Base-by-base conservation (phyloP, 2,329 filamentous ascomycete species). In the Sporothrix curviconia region DNA sequence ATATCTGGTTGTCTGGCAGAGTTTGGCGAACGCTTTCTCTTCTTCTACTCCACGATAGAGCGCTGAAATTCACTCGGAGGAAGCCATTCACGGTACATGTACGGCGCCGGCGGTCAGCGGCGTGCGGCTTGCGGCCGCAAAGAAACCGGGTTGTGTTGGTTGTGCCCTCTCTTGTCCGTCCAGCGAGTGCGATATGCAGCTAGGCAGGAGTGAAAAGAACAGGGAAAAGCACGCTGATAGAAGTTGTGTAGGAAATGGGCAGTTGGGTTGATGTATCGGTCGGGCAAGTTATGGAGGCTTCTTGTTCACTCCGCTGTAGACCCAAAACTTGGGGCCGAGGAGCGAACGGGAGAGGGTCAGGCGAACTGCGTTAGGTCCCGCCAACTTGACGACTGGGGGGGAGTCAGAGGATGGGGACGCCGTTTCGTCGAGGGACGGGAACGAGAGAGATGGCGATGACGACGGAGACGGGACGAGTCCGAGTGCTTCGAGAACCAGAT, bases 221-320 rank as follows among this genome's bases (percentile, higher is more conserved):
- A 39, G 42, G 42, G 53, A 24, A 37, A 37, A 42, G 30, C 50
- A 49, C 40, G 40, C 19, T 42, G 36, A 17, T 37, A n/a, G 49
- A 34, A 42, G 40, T 30, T 15, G 36, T 43, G 42, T 34, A 40
- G 36, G 25, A 28, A n/a, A n/a, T 28, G 30, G 25, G 39, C 55
- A 55, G 40, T 57, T 15, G 22, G 28, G 28, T 32, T 22, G 50
- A 22, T 47, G 9, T 30, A 30, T 15, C 43, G 56, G 43, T 30
- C 54, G 54, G 37, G 14, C 79, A 74, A 92, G 77, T 96, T 97
- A 97, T 81, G 92, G 92, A 73, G 94, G 92, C 78, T 95, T 92
- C 80, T 91, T 94, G 81, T 94, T 90, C 79, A 91, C 89, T 87
- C 92, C 92, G 81, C 86, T 86, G 75, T 92, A 92, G 85, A 95